Conservation (phyloP, 768 basidiomycete species). For the Xerocomellus intermedius region DNA sequence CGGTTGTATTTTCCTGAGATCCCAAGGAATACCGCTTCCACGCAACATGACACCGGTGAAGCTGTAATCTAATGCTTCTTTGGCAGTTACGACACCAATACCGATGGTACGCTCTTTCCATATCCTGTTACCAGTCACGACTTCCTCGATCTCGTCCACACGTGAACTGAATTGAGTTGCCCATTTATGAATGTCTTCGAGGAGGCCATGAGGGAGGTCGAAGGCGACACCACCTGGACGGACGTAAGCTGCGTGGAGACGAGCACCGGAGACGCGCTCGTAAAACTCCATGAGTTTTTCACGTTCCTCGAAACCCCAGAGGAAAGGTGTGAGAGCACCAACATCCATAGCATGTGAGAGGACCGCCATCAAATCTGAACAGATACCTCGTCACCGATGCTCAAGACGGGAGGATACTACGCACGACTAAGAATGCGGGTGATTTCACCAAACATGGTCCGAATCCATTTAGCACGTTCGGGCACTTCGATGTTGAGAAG, state of each 20-base stretch:
- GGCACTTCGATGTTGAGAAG: conserved; percentile 96
- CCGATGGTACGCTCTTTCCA: conserved; percentile 96
- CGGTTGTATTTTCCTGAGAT: conserved; percentile 85
- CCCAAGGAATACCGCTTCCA: conserved; percentile 94
- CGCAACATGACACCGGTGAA: conserved; percentile 98
- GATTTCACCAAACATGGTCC: conserved; percentile 95
- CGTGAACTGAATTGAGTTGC: conserved; percentile 89
- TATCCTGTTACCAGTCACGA: conserved; percentile 95
- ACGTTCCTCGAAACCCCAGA: conserved; percentile 99
- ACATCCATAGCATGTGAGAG: conserved; percentile 97
- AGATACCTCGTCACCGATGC: background rate
- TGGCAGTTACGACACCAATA: conserved; percentile 86
- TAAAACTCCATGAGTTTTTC: conserved; percentile 99
- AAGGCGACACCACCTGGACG: conserved; percentile 98
- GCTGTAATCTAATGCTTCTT: conserved; percentile 87
- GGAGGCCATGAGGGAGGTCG: conserved; percentile 96
- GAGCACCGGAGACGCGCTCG: conserved; percentile 97
- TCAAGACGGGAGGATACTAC: conserved; percentile 27
- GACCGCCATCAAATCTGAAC: conserved; percentile 89
- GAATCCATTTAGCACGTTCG: conserved; percentile 97
- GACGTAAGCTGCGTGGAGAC: conserved; percentile 96
- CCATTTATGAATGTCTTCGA: conserved; percentile 98
- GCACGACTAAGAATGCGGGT: conserved; percentile 92
- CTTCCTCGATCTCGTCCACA: conserved; percentile 97
- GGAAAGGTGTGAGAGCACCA: conserved; percentile 95